phyloP scores from a whole-genome alignment of 2,329 filamentous ascomycete genomes.

The Verticillium nonalfalfae region DNA sequence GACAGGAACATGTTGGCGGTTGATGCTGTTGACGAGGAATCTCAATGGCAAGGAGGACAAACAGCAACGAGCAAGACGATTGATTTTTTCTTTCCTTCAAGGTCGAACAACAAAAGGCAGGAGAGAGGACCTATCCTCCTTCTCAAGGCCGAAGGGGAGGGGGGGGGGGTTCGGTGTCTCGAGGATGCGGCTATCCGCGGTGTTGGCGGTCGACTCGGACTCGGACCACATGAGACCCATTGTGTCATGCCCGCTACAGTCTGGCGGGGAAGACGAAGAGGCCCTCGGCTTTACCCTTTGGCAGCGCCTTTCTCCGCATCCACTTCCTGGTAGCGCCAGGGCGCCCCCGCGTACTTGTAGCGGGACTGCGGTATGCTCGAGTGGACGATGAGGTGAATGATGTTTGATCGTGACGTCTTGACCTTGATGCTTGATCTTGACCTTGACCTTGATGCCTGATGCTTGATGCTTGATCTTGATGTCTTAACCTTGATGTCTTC shows the following conservation, averaged over 20 bases:
- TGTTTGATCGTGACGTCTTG: too few relatives aligned
- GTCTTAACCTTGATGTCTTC: too few relatives aligned
- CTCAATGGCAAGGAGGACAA: background rate
- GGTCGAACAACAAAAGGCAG: background rate
- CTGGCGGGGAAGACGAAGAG: background rate
- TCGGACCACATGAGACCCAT: background rate
- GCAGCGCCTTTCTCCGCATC: background rate
- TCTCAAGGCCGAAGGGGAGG: background rate
- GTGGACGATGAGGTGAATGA: background rate
- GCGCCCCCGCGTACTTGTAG: background rate
- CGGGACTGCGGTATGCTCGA: background rate
- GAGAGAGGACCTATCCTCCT: background rate
- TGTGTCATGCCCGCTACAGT: too few relatives aligned
- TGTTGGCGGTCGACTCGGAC: constrained; percentile 7
- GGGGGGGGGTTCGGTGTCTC: background rate
- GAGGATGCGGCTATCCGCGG: constrained; percentile 13
- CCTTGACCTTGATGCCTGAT: too few relatives aligned
- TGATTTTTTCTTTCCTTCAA: background rate
- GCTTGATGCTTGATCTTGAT: too few relatives aligned
- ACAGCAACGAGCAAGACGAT: background rate
- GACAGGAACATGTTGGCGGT: constrained; percentile 47
- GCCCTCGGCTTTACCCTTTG: background rate
- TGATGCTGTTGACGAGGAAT: background rate
- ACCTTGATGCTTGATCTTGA: too few relatives aligned
- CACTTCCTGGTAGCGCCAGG: background rate